These are phyloP conservation scores for Apophysomyces elegans DNA, from an alignment of 371 early-diverging fungal genomes.

Conservation along the genomic window DNA sequence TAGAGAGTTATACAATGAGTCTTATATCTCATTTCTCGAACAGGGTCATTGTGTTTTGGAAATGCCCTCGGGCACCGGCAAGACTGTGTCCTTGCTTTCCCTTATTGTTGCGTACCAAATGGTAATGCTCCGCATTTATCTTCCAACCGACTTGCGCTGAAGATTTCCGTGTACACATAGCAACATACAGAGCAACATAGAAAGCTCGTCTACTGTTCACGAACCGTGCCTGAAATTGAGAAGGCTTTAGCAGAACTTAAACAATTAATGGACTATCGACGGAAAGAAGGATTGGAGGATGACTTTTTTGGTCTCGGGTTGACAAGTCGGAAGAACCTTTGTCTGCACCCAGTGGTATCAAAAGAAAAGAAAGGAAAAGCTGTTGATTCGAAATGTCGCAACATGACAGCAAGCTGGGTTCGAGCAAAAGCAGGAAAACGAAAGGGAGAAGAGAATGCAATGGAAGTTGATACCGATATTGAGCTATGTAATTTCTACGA, in stretches of 20 bases:
- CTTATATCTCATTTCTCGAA: not conserved
- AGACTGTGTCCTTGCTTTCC: conserved; percentile 97
- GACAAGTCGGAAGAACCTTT: conserved; percentile 95
- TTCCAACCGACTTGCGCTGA: not conserved
- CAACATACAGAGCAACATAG: conserved; percentile 87
- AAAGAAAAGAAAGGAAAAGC: conserved; percentile 85
- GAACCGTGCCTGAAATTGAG: conserved; percentile 99
- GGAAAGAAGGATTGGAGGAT: conserved; percentile 67
- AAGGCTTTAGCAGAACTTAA: conserved; percentile 98
- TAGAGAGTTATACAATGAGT: not conserved
- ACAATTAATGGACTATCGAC: conserved; percentile 88
- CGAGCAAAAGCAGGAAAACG: conserved; percentile 71
- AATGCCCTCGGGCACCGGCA: conserved; percentile 99
- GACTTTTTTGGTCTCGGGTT: conserved; percentile 95
- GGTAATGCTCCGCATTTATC: conserved; percentile 41
- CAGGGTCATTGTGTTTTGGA: conserved; percentile 97
- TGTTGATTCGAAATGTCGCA: conserved; percentile 91
- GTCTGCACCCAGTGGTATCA: conserved; percentile 89
- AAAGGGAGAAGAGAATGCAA: conserved; percentile 29
- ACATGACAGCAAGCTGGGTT: conserved; percentile 95
- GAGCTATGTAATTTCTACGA: conserved; percentile 88
- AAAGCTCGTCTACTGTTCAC: conserved; percentile 98
- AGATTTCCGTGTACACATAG: conserved; percentile 18
- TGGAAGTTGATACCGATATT: conserved; percentile 48
- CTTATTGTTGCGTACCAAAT: conserved; percentile 97